These are phyloP conservation scores for Backusella sp. DNA, from an alignment of 192 early-diverging fungal species.

Conservation along the genomic window DNA sequence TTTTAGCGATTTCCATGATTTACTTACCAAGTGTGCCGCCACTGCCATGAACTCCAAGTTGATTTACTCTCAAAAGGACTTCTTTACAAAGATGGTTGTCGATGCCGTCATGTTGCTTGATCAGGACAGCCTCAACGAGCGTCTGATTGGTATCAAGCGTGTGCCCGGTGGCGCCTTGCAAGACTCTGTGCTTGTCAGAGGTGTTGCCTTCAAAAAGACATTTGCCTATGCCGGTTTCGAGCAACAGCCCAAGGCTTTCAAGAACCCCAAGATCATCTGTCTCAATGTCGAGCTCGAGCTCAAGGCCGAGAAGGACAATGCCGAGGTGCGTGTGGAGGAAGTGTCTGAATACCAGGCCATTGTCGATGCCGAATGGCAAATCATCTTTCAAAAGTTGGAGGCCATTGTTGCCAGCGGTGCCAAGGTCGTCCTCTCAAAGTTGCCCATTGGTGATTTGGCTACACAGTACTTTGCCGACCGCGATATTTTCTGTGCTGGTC, in stretches of 20 bases:
- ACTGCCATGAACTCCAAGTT: constrained; percentile 99
- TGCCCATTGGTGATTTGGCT: constrained; percentile 98
- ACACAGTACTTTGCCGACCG: constrained; percentile 99
- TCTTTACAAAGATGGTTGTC: constrained; percentile 98
- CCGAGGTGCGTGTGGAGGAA: constrained; percentile 95
- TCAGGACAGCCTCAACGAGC: constrained; percentile 94
- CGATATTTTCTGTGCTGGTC: constrained; percentile 98
- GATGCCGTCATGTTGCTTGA: constrained; percentile 95
- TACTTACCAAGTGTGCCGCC: constrained; percentile 94
- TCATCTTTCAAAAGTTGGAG: constrained; percentile 98
- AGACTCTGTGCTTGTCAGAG: constrained; percentile 92
- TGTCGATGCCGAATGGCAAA: constrained; percentile 98
- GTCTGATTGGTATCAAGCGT: constrained; percentile 98
- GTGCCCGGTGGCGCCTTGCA: constrained; percentile 98
- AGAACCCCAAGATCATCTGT: constrained; percentile 85
- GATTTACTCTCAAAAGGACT: constrained; percentile 94
- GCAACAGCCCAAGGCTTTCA: constrained; percentile 96
- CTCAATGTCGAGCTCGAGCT: constrained; percentile 98
- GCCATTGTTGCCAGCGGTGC: constrained; percentile 93
- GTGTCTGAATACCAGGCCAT: constrained; percentile 99
- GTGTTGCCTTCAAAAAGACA: constrained; percentile 99
- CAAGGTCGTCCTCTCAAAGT: constrained; percentile 94
- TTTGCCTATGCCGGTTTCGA: constrained; percentile 99
- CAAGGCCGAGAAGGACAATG: constrained; percentile 99
- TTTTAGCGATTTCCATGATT: constrained; percentile 81